Conservation (phyloP, 2,329 filamentous ascomycete genomes). For the Colletotrichum eremochloae region DNA sequence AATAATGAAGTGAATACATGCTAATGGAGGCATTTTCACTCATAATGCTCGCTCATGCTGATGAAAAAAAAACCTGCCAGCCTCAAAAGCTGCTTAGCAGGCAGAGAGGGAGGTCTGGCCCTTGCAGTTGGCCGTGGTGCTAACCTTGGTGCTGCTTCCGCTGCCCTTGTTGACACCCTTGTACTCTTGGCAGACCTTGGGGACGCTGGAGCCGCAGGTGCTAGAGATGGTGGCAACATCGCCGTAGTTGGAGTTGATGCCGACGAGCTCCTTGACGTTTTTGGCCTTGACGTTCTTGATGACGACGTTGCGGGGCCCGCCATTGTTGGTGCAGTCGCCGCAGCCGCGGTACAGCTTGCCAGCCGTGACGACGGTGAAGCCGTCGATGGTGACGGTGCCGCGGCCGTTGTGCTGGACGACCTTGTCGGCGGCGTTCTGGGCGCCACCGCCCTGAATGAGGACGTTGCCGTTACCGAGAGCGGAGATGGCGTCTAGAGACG, state of each 20-base stretch:
- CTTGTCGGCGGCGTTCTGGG: slow-evolving; percentile 51
- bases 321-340: slow-evolving; percentile 55
- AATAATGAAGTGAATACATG: slow-evolving; percentile 29
- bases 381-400: slow-evolving; percentile 48
- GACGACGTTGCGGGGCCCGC: slow-evolving; percentile 39
- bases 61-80: not conserved
- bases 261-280: slow-evolving; percentile 52
- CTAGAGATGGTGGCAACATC: slow-evolving; percentile 47
- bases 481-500: slow-evolving; percentile 28
- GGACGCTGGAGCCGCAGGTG: slow-evolving; percentile 39
- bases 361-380: slow-evolving; percentile 56
- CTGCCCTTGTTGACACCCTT: slow-evolving; percentile 41
- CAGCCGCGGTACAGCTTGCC: slow-evolving; percentile 60
- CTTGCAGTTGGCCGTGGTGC: slow-evolving; percentile 42
- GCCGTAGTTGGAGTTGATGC: slow-evolving; percentile 57
- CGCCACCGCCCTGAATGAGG: slow-evolving; percentile 50
- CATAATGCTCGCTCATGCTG: slow-evolving; percentile 21
- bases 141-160: slow-evolving; percentile 40
- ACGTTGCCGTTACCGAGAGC: slow-evolving; percentile 37
- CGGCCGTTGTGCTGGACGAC: slow-evolving; percentile 53
- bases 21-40: not conserved
- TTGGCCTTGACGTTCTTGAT: slow-evolving; percentile 42
- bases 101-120: slow-evolving; percentile 37
- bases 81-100: slow-evolving; percentile 18
- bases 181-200: slow-evolving; percentile 44